Evolutionary conservation across 2,329 filamentous ascomycete species (phyloP), one percentile per base, ranked within the genome.

Genomic region (Basipetospora chlamydospora): DNA sequence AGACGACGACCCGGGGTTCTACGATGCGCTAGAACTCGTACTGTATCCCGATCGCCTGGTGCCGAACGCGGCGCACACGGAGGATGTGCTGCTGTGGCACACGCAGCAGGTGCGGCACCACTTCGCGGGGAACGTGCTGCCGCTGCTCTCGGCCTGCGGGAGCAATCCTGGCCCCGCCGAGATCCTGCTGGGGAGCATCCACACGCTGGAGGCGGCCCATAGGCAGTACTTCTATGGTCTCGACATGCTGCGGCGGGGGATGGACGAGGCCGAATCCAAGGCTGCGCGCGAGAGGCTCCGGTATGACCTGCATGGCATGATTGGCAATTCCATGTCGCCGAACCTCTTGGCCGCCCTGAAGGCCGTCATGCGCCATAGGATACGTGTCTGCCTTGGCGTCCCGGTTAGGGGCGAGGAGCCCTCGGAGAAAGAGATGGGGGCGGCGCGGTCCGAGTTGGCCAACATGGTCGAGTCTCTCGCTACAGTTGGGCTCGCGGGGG

Each of bases 401-500:
- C 26, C 31, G 6, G 7, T 18, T 5, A 28, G 17, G 20, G 31
- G 28, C 5, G 37, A 28, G 15, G 26, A 13, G 7, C 26, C 18
- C 4, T 15, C 31, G 26, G 31, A 31, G 15, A 21, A 13, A 6
- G 32, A 29, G n/a, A 31, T 26, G 29, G 25, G 25, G 21, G 23
- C 38, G 5, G 13, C 38, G 3, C 23, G 35, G 23, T 21, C 26
- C 4, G 65, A 71, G 34, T 56, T 82, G 32, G 54, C 72, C 21
- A 51, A 62, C 28, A 55, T 83, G 13, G 58, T 80, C 2, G 64
- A 69, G 33, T 67, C 71, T 7, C 57, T 86, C 12, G 60, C 68
- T 44, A 64, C 69, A 32, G 72, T 84, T 16, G 81, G 80, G 1
- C 58, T 86, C 13, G 75, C 75, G 1, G 78, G 77, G 18, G 75